These are phyloP conservation scores for Trichoderma semiorbis DNA, from an alignment of 2,329 filamentous ascomycete species.

Conservation along the genomic window DNA sequence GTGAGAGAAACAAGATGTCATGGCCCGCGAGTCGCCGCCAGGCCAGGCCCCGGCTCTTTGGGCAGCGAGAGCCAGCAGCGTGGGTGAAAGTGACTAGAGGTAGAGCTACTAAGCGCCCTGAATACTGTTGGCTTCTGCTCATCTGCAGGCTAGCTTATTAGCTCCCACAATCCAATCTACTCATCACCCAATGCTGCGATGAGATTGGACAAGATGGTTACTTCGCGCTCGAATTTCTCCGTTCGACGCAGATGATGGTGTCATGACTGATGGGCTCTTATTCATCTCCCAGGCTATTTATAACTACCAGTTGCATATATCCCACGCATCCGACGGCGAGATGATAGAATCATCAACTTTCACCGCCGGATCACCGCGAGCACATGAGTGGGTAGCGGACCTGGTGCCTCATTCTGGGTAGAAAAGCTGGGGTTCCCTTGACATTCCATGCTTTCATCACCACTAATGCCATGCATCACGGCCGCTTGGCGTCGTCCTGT, in stretches of 20 bases:
- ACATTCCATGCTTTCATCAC: constrained; percentile 1
- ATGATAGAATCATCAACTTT: constrained; percentile 10
- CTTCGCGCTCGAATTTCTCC: constrained; percentile 7
- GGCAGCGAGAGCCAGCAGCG: background rate
- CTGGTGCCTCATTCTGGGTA: constrained; percentile 9
- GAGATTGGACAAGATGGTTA: constrained; percentile 1
- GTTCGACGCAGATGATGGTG: constrained; percentile 7
- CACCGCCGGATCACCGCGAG: constrained; percentile 11
- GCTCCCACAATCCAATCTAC: constrained; percentile 1
- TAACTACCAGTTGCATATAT: constrained; percentile 9
- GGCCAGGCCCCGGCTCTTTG: constrained; percentile 9
- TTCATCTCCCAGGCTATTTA: constrained; percentile 7
- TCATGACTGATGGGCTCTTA: constrained; percentile 13
- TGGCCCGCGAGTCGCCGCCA: background rate
- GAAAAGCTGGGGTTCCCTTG: background rate
- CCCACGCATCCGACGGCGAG: constrained; percentile 8
- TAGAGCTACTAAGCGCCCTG: constrained; percentile 18
- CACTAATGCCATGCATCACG: constrained; percentile 9
- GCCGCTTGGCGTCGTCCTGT: constrained; percentile 1
- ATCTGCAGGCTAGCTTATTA: constrained; percentile 14
- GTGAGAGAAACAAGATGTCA: background rate
- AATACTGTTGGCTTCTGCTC: constrained; percentile 3
- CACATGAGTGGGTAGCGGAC: constrained; percentile 11
- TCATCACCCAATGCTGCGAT: constrained; percentile 8
- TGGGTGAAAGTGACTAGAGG: background rate